Evolutionary conservation across 2,329 filamentous ascomycete species (phyloP), one percentile per base, ranked within the genome.

Genomic region (Amylocarpus encephaloides): DNA sequence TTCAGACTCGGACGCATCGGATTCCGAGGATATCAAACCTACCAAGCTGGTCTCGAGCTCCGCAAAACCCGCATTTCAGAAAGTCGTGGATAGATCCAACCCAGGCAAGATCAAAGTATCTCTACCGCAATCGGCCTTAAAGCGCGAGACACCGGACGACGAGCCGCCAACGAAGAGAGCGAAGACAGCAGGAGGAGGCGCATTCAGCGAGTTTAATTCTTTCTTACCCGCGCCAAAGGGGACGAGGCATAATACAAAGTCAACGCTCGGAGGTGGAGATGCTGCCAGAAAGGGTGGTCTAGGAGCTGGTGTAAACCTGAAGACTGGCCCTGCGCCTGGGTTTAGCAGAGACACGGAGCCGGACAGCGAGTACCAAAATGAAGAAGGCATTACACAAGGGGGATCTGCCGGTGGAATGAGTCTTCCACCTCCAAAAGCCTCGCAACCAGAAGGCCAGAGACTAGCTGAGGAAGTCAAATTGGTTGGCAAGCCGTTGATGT

Each of bases 211-310:
- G 2, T 93, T 96, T 72, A 93, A 92, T 66, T 83, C 89, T 1
- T 82, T 95, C 59, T 76, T 97, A 16, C 92, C 92, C 2, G 76
- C 91, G 22, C 91, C 92, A 3, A 97, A 95, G 64, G 73, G 75
- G 52, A 59, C 70, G 40, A 60, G 53, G 22, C 55, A 57, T 65
- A 76, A 77, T 54, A 63, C 70, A 46, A 66, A 70, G 57, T 52
- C 68, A 45, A 62, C 68, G 11, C 63, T 59, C 11, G 60, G 59
- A 43, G 55, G 54, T 41, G 59, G 58, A 18, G 56, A 50, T 52
- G 60, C 41, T 39, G 47, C 43, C 7, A 64, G 57, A 42, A 60
- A 59, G 68, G 60, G 36, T 46, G 59, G 63, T 19, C 49, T 66
- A 22, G 68, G 75, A 45, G 74, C 77, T 32, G 79, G 82, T 1